Evolutionary conservation across 495 filamentous ascomycete species (phyloP), one percentile per base, ranked within the genome.

Genomic region (Xylaria venustula): DNA sequence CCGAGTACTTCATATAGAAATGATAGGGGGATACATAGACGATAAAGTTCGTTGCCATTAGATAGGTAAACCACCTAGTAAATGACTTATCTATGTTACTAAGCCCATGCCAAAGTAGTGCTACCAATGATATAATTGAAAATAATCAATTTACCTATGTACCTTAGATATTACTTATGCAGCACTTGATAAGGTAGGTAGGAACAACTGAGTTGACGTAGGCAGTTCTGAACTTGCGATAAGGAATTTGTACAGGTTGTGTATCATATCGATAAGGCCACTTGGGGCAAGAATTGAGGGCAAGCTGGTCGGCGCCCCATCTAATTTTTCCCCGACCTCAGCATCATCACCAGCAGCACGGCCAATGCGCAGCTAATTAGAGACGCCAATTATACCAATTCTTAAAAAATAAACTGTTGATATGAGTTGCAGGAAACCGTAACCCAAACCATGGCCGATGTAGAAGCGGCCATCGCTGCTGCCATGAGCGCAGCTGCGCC

Each of bases 201-300:
- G 3, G 9, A 7, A 14, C 9, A n/a, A n/a, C n/a, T n/a, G n/a
- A n/a, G n/a, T n/a, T n/a, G n/a, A n/a, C n/a, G n/a, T 41, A 41
- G 3, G 46, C n/a, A 32, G 26, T 58, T 59, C 56, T 51, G n/a
- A 52, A 34, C 36, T 34, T n/a, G 22, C 22, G 36, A 52, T 50
- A 60, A 41, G 32, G 25, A 32, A 15, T 59, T 50, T 49, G n/a
- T n/a, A n/a, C n/a, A n/a, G 25, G 58, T 72, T 76, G 75, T 78
- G 77, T 78, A 78, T 79, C 77, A 51, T 56, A 48, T 63, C 57
- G 53, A 62, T 62, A 62, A 62, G 57, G 12, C 9, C 45, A 51
- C 26, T 66, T 76, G 72, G 77, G 77, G 77, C 74, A 73, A 64
- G 65, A 77, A 73, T 71, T 74, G 64, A 78, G 75, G 77, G 77